Evolutionary conservation across 2,329 filamentous ascomycete genomes (phyloP), one percentile per base, ranked within the genome.

Genomic region (Decorospora gaudefroyi): DNA sequence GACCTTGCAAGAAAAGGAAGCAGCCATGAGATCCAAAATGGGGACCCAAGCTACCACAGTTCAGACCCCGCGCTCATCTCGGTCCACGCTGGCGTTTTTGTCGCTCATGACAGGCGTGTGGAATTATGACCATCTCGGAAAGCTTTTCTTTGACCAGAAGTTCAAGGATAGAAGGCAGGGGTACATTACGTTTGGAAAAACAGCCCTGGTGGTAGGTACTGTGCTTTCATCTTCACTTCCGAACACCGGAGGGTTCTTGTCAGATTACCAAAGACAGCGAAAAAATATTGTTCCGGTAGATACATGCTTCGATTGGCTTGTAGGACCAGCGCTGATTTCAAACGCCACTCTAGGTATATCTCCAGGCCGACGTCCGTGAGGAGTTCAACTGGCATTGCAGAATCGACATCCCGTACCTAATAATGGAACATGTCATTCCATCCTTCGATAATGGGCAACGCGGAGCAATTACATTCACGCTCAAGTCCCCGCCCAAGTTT

Each of bases 331-430:
- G 11, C 9, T 34, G 17, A 28, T 6, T 28, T 28, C 26, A n/a
- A 7, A 6, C 11, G 13, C 26, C 26, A 28, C n/a, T 28, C 12
- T n/a, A 40, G 37, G 25, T 46, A 25, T 45, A 68, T 33, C 34
- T 64, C 30, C 36, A 52, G 21, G 39, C 36, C 21, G 33, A 31
- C 2, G 19, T 10, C 1, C 19, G 43, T 3, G 16, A 38, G 3
- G 22, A 46, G 3, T 42, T 43, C 19, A 49, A 58, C 18, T 62
- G 54, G 46, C 52, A 59, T 39, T 57, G 57, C 33, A 63, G 72
- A 15, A 59, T 77, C 29, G 71, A 76, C 22, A 62, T 77, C n/a
- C 65, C 67, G 1, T 76, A 75, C 46, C 60, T 62, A n/a, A 69
- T 65, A 28, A 61, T 75, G 29, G 61, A 72, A n/a, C 66, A 71